Percentiles rank a stretch among this genome's conserved stretches.
Evolutionary conservation across 2,329 filamentous ascomycete genomes (phyloP).

Genomic region (Bipolaris zeicola): DNA sequence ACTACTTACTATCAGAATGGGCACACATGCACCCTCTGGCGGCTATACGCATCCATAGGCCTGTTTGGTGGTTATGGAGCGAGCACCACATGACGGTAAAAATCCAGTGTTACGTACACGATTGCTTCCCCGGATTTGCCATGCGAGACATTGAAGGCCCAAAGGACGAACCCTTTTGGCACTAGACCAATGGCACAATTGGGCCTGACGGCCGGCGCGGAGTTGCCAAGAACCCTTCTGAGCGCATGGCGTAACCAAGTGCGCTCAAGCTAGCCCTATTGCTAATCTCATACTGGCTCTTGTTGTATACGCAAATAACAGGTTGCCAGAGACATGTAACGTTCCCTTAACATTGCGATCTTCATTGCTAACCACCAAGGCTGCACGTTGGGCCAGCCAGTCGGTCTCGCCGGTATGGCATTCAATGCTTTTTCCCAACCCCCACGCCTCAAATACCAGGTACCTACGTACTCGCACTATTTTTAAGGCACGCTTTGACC

Average conservation of each 20-base stretch:
- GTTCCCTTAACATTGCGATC: background rate
- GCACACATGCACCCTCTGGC: background rate
- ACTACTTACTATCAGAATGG: background rate
- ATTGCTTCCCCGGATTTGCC: constrained; percentile 13
- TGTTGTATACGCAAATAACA: constrained; percentile 6
- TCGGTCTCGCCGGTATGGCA: background rate
- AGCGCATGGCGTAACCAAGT: background rate
- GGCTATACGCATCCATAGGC: background rate
- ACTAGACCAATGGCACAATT: constrained; percentile 1
- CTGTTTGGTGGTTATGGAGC: background rate
- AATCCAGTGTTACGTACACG: constrained; percentile 8
- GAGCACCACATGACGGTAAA: background rate
- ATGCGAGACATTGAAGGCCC: constrained; percentile 4
- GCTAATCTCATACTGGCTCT: background rate
- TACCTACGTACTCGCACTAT: background rate
- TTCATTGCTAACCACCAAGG: constrained; percentile 1
- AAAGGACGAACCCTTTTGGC: background rate
- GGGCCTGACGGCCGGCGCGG: constrained; percentile 2
- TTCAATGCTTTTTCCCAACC: background rate
- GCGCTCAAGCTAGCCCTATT: too few relatives aligned
- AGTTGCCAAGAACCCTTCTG: constrained; percentile 1
- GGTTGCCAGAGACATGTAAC: background rate
- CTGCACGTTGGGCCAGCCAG: background rate
- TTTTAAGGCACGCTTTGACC: background rate
- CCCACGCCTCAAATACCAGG: background rate